phyloP scores from a whole-genome alignment of 306 rosid genomes.

The Vachellia collinsii region DNA sequence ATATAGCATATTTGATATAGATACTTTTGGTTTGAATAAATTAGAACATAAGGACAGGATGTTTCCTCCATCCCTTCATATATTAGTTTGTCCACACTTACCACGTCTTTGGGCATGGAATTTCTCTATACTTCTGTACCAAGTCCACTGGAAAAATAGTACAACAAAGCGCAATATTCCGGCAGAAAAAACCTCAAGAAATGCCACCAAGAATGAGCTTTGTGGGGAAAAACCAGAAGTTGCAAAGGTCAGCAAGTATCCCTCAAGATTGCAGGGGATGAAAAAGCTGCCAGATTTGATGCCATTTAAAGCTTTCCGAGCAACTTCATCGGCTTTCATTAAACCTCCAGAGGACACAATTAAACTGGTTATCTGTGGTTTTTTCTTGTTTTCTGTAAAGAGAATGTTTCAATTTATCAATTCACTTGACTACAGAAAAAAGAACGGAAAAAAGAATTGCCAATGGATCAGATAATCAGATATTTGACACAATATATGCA shows the following conservation, averaged over 20 bases:
- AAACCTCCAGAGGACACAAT: conserved; percentile 69
- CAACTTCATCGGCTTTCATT: conserved; percentile 89
- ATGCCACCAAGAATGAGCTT: conserved; percentile 82
- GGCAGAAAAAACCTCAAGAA: conserved; percentile 67
- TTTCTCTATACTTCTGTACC: conserved; percentile 79
- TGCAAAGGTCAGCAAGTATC: conserved; percentile 61
- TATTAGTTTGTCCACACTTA: conserved; percentile 42
- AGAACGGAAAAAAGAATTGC: neutral
- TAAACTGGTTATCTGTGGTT: conserved; percentile 72
- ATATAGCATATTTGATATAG: conserved; percentile 5
- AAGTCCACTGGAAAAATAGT: conserved; percentile 76
- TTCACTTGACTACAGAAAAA: conserved; percentile 26
- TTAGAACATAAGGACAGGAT: neutral
- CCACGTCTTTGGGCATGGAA: conserved; percentile 60
- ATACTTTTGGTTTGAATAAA: neutral
- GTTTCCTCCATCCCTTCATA: conserved; percentile 23
- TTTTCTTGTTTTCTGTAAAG: conserved; percentile 69
- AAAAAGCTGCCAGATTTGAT: conserved; percentile 71
- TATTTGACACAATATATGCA: conserved; percentile 6
- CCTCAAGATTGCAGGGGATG: conserved; percentile 84
- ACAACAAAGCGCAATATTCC: conserved; percentile 62
- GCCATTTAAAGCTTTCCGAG: conserved; percentile 75
- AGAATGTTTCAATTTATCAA: conserved; percentile 26
- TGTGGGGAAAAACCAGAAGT: conserved; percentile 92
- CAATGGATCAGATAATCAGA: neutral